These are phyloP conservation scores for Fabrea salina DNA, from an alignment of 169 alveolate genomes.

Conservation along the genomic window DNA sequence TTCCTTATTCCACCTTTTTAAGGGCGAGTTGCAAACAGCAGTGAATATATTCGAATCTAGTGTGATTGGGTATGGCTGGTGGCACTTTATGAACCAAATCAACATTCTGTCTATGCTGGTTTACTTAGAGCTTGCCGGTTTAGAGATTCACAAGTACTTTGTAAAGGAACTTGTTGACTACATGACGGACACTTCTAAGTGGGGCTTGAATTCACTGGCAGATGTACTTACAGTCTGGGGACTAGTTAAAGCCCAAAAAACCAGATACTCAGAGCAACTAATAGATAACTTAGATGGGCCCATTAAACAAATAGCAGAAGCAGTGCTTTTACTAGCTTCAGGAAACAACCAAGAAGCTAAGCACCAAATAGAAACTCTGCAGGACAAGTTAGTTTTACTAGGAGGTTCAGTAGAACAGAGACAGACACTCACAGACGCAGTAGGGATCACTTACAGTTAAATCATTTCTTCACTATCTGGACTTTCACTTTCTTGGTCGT, in stretches of 20 bases:
- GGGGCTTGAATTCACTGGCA: neutral
- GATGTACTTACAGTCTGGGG: neutral
- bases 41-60: neutral
- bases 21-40: neutral
- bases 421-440: neutral
- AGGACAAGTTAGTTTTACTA: neutral
- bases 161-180: neutral
- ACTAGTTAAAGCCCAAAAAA: neutral
- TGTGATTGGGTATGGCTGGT: neutral
- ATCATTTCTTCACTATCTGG: neutral
- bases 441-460: neutral
- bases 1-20: neutral
- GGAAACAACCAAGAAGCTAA: neutral
- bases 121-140: neutral
- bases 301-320: neutral
- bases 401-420: neutral
- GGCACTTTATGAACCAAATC: neutral
- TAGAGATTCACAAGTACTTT: neutral
- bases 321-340: neutral
- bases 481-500: conserved; percentile 11
- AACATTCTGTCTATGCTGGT: neutral
- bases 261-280: neutral
- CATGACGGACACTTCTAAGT: neutral
- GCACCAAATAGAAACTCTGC: neutral
- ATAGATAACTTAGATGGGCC: neutral